Conservation (phyloP, 495 filamentous ascomycete species). For the Penicillium coprophilum region DNA sequence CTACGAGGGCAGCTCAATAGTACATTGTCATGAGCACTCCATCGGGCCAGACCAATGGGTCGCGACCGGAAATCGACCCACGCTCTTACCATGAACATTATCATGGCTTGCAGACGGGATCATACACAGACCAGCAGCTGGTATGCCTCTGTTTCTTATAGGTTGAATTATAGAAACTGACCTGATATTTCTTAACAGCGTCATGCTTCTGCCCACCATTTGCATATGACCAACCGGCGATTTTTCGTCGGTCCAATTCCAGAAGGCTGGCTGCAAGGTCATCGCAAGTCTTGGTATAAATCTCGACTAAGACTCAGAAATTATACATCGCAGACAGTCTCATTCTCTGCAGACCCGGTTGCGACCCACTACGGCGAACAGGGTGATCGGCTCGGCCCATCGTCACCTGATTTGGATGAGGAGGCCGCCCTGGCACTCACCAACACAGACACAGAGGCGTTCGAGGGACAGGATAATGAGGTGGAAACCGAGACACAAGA, state of each 20-base stretch:
- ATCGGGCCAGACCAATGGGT: constrained; percentile 17
- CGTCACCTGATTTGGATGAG: constrained; percentile 24
- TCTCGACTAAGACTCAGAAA: constrained; percentile 52
- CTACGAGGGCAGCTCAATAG: constrained; percentile 7
- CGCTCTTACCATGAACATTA: constrained; percentile 26
- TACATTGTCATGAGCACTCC: constrained; percentile 35
- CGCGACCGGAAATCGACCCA: constrained; percentile 22
- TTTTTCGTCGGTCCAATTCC: constrained; percentile 71
- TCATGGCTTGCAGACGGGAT: constrained; percentile 43
- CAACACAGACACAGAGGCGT: constrained; percentile 15
- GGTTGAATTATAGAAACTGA: background rate
- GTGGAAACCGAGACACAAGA: constrained; percentile 10
- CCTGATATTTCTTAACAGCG: constrained; percentile 36
- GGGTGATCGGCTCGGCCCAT: constrained; percentile 41
- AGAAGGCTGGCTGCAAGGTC: constrained; percentile 64
- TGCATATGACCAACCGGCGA: constrained; percentile 61
- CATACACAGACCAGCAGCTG: constrained; percentile 56
- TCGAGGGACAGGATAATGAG: constrained; percentile 18
- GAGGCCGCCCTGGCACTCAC: constrained; percentile 26
- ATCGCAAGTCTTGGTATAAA: constrained; percentile 64
- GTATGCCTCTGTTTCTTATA: constrained; percentile 32
- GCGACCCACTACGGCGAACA: constrained; percentile 41
- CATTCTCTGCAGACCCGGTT: constrained; percentile 52
- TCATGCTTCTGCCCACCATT: constrained; percentile 61
- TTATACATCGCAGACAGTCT: constrained; percentile 56